Percentiles rank a stretch among this genome's conserved stretches.
Evolutionary conservation across 108 stramenopile genomes (phyloP).

Genomic region (Nitzschia palea): DNA sequence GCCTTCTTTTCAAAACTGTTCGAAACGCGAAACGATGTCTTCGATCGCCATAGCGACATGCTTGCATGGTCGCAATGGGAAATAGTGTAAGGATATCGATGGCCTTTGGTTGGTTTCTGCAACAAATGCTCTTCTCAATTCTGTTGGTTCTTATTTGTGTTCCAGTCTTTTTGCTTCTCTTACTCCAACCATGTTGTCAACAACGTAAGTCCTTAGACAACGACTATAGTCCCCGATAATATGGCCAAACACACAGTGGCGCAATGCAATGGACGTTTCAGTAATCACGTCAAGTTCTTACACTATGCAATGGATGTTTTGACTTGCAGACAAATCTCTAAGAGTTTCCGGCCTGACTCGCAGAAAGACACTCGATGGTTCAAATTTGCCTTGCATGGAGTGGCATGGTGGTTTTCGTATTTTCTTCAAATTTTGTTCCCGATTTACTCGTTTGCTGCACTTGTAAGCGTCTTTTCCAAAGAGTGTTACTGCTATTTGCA

Average conservation of each 20-base stretch:
- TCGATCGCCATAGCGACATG: conserved; percentile 26
- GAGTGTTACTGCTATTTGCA: conserved; percentile 14
- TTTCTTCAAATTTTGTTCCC: conserved; percentile 18
- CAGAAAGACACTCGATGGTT: conserved; percentile 3
- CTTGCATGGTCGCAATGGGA: conserved; percentile 43
- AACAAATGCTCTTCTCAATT: not conserved
- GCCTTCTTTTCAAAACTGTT: too few relatives aligned
- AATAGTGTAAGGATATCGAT: conserved; percentile 19
- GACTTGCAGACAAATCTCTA: not conserved
- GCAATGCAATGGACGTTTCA: not conserved
- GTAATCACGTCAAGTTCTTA: not conserved
- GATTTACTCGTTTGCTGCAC: not conserved
- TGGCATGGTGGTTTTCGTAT: conserved; percentile 9
- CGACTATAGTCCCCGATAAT: not conserved
- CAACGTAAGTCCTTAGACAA: conserved; percentile 2
- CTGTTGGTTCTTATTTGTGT: not conserved
- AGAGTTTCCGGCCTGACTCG: not conserved
- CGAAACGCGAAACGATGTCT: conserved; percentile 15
- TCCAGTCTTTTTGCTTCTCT: conserved; percentile 21
- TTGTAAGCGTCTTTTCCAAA: conserved; percentile 1
- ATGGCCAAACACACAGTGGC: not conserved
- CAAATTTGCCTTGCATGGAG: conserved; percentile 6
- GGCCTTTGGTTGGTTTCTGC: not conserved
- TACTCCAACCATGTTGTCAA: conserved; percentile 20
- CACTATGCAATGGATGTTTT: not conserved